phyloP scores from a whole-genome alignment of 306 rosid species.

The Cucumis melo region DNA sequence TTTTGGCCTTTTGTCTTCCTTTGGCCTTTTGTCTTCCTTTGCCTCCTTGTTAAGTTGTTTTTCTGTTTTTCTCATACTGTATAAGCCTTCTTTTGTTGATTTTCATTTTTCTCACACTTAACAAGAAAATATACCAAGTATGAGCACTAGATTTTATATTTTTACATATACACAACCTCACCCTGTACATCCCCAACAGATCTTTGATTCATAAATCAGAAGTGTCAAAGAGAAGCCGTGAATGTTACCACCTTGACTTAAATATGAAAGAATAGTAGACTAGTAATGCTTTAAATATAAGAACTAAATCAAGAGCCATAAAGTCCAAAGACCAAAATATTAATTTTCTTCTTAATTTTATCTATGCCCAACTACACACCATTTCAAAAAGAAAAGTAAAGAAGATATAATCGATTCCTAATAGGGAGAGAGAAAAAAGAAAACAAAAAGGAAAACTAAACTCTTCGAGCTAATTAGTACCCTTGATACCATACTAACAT shows the following conservation, averaged over 20 bases:
- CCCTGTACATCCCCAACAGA: too few relatives aligned
- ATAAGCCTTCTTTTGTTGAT: too few relatives aligned
- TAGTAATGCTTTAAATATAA: neutral
- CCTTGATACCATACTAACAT: neutral
- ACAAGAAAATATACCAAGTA: neutral
- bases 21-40: too few relatives aligned
- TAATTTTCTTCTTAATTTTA: too few relatives aligned
- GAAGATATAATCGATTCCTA: too few relatives aligned
- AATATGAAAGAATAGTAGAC: neutral
- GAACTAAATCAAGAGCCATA: too few relatives aligned
- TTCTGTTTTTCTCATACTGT: conserved; percentile 3
- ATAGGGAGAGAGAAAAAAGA: too few relatives aligned
- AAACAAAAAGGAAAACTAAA: too few relatives aligned
- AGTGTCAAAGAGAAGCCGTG: neutral
- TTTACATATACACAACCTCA: neutral
- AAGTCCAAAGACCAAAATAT: too few relatives aligned
- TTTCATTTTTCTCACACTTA: too few relatives aligned
- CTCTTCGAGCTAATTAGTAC: neutral
- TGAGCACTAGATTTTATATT: neutral
- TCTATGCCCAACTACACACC: neutral
- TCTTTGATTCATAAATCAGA: neutral
- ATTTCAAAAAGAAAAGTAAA: too few relatives aligned
- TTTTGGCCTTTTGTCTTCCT: neutral
- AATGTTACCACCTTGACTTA: neutral
- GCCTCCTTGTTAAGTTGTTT: conserved; percentile 9